phyloP scores from a whole-genome alignment of 208 protist species.

The Trypanosoma melophagium region DNA sequence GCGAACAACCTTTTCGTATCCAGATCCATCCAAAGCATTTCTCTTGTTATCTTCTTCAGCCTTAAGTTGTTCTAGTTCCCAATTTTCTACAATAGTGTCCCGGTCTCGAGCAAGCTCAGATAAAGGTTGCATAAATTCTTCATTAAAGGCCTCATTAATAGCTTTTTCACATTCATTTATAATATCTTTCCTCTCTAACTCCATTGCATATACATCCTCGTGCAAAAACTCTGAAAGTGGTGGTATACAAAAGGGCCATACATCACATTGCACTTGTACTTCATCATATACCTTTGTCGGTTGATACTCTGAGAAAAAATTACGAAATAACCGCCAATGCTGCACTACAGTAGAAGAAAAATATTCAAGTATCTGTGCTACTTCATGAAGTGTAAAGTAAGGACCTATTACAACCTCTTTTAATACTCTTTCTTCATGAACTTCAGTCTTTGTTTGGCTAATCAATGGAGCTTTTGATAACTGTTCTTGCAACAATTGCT shows the following conservation, averaged over 20 bases:
- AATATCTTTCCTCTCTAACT: constrained; percentile 35
- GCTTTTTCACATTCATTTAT: constrained; percentile 33
- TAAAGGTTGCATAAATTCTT: constrained; percentile 29
- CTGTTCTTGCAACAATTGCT: constrained; percentile 37
- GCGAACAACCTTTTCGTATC: constrained; percentile 53
- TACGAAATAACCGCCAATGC: constrained; percentile 66
- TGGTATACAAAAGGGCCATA: constrained; percentile 48
- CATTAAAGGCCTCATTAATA: constrained; percentile 30
- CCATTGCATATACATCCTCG: constrained; percentile 34
- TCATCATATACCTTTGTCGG: constrained; percentile 15
- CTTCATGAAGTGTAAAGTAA: constrained; percentile 61
- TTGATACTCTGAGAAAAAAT: constrained; percentile 34
- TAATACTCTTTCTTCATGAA: constrained; percentile 33
- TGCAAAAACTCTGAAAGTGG: constrained; percentile 54
- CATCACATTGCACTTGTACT: constrained; percentile 27
- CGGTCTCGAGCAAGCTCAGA: constrained; percentile 21
- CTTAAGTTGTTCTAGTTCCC: constrained; percentile 19
- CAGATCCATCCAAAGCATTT: constrained; percentile 42
- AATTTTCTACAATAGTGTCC: constrained; percentile 27
- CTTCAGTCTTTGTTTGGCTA: constrained; percentile 8
- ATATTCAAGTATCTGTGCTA: constrained; percentile 51
- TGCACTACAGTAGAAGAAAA: constrained; percentile 51
- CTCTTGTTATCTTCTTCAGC: constrained; percentile 37
- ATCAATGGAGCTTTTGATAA: constrained; percentile 42
- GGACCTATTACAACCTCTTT: constrained; percentile 57